Conservation (phyloP, 208 protist species). For the Leishmania braziliensis region DNA sequence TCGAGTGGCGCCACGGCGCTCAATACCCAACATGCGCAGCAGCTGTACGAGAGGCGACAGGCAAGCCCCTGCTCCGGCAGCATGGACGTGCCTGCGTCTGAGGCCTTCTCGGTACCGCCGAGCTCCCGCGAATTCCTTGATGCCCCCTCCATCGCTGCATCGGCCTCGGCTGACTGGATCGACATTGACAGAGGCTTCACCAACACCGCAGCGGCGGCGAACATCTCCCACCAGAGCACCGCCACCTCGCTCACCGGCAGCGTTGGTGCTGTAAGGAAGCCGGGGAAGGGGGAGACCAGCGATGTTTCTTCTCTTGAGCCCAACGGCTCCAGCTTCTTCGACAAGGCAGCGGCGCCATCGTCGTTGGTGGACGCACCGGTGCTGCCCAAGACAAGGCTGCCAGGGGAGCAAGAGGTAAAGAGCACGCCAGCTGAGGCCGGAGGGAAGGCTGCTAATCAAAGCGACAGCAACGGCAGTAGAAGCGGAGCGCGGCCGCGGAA, state of each 20-base stretch:
- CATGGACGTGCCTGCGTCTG: slow-evolving; percentile 8
- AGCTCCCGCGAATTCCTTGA: slow-evolving; percentile 16
- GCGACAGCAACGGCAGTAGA: background rate
- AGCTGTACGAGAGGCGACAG: slow-evolving; percentile 5
- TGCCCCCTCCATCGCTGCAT: slow-evolving; percentile 8
- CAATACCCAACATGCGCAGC: slow-evolving; percentile 6
- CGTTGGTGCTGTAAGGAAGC: background rate
- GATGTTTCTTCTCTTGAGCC: slow-evolving; percentile 1
- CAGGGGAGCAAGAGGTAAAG: background rate
- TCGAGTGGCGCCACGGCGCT: background rate
- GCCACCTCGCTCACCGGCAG: background rate
- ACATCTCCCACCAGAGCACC: background rate
- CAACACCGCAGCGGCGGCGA: background rate
- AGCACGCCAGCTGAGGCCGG: background rate
- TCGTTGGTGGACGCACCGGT: slow-evolving; percentile 6
- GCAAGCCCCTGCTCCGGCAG: background rate
- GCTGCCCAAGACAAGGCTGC: background rate
- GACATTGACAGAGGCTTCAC: background rate
- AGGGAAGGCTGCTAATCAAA: background rate
- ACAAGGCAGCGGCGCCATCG: background rate
- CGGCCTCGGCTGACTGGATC: slow-evolving; percentile 1
- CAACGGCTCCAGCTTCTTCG: background rate
- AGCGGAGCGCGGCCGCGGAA: background rate
- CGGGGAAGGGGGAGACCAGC: background rate
- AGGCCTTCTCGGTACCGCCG: slow-evolving; percentile 14